phyloP scores from a whole-genome alignment of 208 protist species.

The Trypanosoma cruzi region DNA sequence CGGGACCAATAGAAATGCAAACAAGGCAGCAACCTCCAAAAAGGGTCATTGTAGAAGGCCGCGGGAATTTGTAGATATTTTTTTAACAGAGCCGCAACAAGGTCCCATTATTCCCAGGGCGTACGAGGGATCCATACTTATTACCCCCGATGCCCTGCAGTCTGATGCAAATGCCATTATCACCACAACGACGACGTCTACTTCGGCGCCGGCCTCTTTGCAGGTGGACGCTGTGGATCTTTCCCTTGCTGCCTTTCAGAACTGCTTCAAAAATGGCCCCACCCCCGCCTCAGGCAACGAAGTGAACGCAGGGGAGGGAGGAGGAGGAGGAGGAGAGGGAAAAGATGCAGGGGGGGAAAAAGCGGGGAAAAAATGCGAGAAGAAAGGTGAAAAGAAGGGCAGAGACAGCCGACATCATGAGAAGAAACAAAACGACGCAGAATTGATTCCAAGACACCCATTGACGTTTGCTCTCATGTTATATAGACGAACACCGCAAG shows the following conservation, averaged over 20 bases:
- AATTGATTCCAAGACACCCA: not conserved
- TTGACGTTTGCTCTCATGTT: constrained; percentile 12
- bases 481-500: not conserved
- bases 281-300: not conserved
- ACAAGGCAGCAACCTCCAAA: not conserved
- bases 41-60: not conserved
- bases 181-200: not conserved
- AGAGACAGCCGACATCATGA: not conserved
- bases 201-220: not conserved
- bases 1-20: not conserved
- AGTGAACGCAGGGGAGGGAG: not conserved
- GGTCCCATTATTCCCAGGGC: not conserved
- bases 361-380: not conserved
- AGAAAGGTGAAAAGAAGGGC: not conserved
- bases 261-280: not conserved
- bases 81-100: not conserved
- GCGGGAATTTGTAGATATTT: not conserved
- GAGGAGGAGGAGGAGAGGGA: not conserved
- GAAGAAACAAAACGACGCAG: not conserved
- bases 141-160: not conserved
- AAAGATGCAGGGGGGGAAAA: not conserved
- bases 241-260: not conserved
- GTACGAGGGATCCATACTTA: constrained; percentile 6
- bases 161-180: not conserved
- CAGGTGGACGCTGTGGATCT: constrained; percentile 3